Percentiles rank a stretch among this genome's conserved stretches.
Conservation (phyloP, 805 yeast species). For the Candida sithepensis region DNA sequence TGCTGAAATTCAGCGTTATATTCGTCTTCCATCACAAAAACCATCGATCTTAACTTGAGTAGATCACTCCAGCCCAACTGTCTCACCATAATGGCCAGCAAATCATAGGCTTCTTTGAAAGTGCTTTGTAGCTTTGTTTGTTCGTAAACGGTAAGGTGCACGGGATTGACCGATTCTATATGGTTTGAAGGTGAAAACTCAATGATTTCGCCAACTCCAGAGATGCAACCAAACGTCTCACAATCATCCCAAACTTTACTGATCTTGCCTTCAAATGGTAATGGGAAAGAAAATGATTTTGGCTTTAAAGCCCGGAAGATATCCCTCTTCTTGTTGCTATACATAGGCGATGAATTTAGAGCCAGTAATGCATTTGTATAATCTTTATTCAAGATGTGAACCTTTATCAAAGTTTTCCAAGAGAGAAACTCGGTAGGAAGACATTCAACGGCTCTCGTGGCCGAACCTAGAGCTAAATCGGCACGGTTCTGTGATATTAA, state of each 20-base stretch:
- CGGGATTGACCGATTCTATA: conserved; percentile 43
- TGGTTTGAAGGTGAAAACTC: conserved; percentile 32
- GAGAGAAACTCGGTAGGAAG: conserved; percentile 74
- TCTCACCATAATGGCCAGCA: conserved; percentile 65
- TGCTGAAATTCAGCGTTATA: conserved; percentile 28
- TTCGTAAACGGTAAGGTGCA: conserved; percentile 45
- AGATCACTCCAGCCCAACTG: conserved; percentile 81
- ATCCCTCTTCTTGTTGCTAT: conserved; percentile 44
- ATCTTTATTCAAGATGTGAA: conserved; percentile 54
- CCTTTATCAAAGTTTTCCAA: conserved; percentile 64
- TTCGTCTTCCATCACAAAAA: conserved; percentile 81
- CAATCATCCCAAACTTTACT: conserved; percentile 44
- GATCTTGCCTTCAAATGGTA: conserved; percentile 52
- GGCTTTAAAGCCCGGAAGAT: conserved; percentile 40
- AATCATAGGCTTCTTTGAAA: conserved; percentile 58
- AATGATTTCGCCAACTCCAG: conserved; percentile 32
- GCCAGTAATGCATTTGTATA: conserved; percentile 59
- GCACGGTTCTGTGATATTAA: conserved; percentile 51
- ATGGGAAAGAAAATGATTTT: conserved; percentile 42
- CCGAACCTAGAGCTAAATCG: conserved; percentile 54
- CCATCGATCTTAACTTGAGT: conserved; percentile 58
- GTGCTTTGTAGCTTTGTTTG: conserved; percentile 51
- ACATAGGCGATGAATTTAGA: conserved; percentile 75
- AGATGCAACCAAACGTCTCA: conserved; percentile 29
- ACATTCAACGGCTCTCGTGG: conserved; percentile 57